Evolutionary conservation across 495 filamentous ascomycete species (phyloP).

Genomic region (Trichocladium uniseriatum): DNA sequence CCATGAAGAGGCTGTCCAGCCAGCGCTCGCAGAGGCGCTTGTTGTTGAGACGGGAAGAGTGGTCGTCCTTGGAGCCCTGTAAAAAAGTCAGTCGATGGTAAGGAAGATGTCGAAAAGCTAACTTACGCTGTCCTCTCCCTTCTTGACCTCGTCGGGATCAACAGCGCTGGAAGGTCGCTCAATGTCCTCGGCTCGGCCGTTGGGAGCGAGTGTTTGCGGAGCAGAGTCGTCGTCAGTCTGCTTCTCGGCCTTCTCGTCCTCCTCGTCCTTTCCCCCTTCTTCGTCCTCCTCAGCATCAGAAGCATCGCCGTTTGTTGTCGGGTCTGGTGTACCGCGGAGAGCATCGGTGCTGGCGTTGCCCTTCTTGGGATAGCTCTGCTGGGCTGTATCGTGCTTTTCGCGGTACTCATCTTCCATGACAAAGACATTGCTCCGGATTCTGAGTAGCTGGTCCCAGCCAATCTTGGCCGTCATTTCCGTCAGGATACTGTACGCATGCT

Average conservation of each 20-base stretch:
- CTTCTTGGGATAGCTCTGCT: constrained; percentile 42
- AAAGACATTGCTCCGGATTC: constrained; percentile 89
- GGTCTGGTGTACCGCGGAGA: constrained; percentile 55
- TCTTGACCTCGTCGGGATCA: constrained; percentile 73
- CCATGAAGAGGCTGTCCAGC: constrained; percentile 99
- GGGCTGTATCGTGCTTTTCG: constrained; percentile 62
- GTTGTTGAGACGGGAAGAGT: constrained; percentile 69
- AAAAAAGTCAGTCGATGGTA: constrained; percentile 12
- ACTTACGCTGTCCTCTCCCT: constrained; percentile 73
- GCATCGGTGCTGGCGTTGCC: constrained; percentile 69
- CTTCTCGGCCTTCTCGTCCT: constrained; percentile 1
- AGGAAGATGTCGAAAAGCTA: background rate
- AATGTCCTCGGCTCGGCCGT: constrained; percentile 43
- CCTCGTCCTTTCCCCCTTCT: constrained; percentile 9
- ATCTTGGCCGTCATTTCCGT: constrained; percentile 93
- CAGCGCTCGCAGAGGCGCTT: constrained; percentile 95
- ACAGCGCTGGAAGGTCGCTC: constrained; percentile 76
- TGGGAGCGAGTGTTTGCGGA: constrained; percentile 29
- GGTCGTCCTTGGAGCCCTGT: constrained; percentile 39
- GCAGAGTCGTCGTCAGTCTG: constrained; percentile 22
- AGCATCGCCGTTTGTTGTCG: constrained; percentile 51
- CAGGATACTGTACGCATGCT: constrained; percentile 85
- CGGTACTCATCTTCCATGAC: constrained; percentile 99
- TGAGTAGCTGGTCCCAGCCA: constrained; percentile 92
- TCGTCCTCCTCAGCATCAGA: constrained; percentile 42